Evolutionary conservation across 2,329 filamentous ascomycete genomes (phyloP).

Genomic region (Rhinocladiella similis): DNA sequence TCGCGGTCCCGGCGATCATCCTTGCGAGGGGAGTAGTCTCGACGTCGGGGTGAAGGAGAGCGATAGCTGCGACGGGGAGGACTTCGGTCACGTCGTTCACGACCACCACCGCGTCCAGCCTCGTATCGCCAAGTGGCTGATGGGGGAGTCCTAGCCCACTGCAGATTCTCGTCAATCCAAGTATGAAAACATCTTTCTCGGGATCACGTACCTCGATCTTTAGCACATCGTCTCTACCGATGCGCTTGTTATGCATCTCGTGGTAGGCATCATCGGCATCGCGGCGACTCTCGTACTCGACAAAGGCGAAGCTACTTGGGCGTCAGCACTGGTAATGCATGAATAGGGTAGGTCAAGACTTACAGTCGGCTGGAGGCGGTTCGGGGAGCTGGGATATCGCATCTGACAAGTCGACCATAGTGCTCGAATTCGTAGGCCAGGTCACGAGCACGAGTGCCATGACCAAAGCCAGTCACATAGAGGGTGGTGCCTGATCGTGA

Average conservation of each 20-base stretch:
- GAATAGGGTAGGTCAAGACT: constrained; percentile 50
- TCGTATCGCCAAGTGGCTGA: constrained; percentile 99
- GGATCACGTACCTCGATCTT: constrained; percentile 82
- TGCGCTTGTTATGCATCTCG: constrained; percentile 99
- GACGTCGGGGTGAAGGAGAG: constrained; percentile 58
- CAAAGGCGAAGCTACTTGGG: constrained; percentile 79
- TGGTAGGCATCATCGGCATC: constrained; percentile 99
- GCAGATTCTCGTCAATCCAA: constrained; percentile 3
- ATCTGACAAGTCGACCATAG: constrained; percentile 97
- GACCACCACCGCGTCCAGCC: constrained; percentile 72
- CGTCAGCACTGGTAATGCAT: constrained; percentile 31
- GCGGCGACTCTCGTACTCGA: constrained; percentile 97
- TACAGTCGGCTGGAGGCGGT: constrained; percentile 94
- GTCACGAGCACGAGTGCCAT: constrained; percentile 97
- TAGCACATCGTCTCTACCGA: constrained; percentile 89
- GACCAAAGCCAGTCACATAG: constrained; percentile 98
- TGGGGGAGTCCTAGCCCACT: constrained; percentile 98
- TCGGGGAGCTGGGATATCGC: constrained; percentile 94
- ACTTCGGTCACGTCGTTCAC: constrained; percentile 58
- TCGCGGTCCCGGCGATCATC: constrained; percentile 81
- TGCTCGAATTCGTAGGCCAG: constrained; percentile 99
- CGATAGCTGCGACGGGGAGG: constrained; percentile 74
- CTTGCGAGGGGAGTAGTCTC: constrained; percentile 82
- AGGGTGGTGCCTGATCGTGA: constrained; percentile 83
- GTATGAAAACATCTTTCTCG: background rate